Conservation (phyloP, 495 filamentous ascomycete genomes). For the Aspergillus diversus region DNA sequence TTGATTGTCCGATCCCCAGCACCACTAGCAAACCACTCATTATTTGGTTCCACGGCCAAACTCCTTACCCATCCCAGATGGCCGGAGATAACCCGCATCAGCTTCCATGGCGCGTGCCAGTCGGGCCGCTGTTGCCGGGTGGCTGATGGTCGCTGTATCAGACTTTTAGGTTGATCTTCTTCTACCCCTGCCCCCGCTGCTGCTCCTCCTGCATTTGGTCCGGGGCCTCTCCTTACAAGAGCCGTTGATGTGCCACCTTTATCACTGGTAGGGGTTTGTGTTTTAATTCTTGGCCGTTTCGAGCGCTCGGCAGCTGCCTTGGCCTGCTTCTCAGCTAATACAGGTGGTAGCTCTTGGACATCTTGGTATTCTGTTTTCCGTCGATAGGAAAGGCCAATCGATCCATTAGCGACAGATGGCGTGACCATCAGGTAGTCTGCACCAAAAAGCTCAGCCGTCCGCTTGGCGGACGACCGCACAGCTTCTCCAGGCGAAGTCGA, state of each 20-base stretch:
- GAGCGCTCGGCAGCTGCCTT: slow-evolving; percentile 60
- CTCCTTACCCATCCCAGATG: slow-evolving; percentile 95
- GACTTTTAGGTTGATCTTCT: slow-evolving; percentile 55
- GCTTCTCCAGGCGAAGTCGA: slow-evolving; percentile 45
- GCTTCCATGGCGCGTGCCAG: slow-evolving; percentile 98
- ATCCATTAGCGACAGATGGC: slow-evolving; percentile 45
- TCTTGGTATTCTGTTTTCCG: slow-evolving; percentile 80
- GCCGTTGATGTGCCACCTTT: slow-evolving; percentile 48
- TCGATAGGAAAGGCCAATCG: slow-evolving; percentile 59
- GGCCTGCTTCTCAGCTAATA: slow-evolving; percentile 83
- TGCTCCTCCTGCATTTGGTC: slow-evolving; percentile 31
- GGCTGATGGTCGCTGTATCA: slow-evolving; percentile 68
- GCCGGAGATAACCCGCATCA: slow-evolving; percentile 95
- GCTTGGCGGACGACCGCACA: slow-evolving; percentile 65
- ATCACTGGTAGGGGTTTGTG: slow-evolving; percentile 31
- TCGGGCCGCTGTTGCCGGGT: slow-evolving; percentile 78
- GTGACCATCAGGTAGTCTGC: slow-evolving; percentile 58
- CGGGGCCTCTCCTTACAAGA: slow-evolving; percentile 44
- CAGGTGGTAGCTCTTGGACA: slow-evolving; percentile 80
- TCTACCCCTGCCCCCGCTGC: slow-evolving; percentile 33
- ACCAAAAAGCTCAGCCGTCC: slow-evolving; percentile 68
- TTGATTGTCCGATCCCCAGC: slow-evolving; percentile 97
- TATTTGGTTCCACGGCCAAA: slow-evolving; percentile 91
- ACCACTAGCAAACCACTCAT: slow-evolving; percentile 97
- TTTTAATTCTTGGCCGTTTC: slow-evolving; percentile 55